These are phyloP conservation scores for Xylaria cubensis DNA, from an alignment of 495 filamentous ascomycete genomes.

Conservation along the genomic window DNA sequence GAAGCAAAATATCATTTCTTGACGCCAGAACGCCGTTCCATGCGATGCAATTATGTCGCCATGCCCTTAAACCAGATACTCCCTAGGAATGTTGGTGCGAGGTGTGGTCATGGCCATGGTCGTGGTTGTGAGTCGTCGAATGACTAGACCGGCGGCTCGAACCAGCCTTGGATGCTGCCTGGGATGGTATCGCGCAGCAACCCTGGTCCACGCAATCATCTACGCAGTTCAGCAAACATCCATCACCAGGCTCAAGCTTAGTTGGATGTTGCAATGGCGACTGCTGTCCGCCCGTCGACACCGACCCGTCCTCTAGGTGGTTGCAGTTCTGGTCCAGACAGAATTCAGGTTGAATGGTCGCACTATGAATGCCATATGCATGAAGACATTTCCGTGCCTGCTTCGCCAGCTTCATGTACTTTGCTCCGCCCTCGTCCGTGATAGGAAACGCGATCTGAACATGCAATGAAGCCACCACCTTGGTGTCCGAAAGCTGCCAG, in stretches of 20 bases:
- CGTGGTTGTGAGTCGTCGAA: constrained; percentile 31
- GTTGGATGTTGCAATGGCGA: constrained; percentile 47
- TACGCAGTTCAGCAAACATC: constrained; percentile 85
- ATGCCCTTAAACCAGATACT: neutral
- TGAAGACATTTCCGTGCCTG: constrained; percentile 85
- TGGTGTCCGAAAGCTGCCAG: constrained; percentile 95
- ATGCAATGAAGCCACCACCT: constrained; percentile 89
- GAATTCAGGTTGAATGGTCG: constrained; percentile 97
- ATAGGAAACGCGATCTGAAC: constrained; percentile 79
- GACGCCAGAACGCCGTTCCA: constrained; percentile 17
- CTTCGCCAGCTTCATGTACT: constrained; percentile 87
- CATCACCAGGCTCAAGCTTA: constrained; percentile 60
- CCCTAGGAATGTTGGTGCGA: constrained; percentile 31
- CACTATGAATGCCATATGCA: constrained; percentile 95
- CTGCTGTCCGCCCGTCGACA: constrained; percentile 42
- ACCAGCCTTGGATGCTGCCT: constrained; percentile 36
- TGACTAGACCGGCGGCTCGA: constrained; percentile 38
- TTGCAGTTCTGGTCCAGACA: constrained; percentile 63
- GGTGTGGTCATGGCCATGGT: constrained; percentile 28
- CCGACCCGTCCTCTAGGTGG: constrained; percentile 43
- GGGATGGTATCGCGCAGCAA: constrained; percentile 63
- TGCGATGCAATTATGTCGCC: constrained; percentile 14
- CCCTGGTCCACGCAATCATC: constrained; percentile 77
- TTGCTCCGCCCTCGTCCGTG: constrained; percentile 73
- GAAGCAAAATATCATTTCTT: neutral